Evolutionary conservation across 1,139 yeast species (phyloP), one percentile per base, ranked within the genome.

Genomic region (Kodamaea fungicola): DNA sequence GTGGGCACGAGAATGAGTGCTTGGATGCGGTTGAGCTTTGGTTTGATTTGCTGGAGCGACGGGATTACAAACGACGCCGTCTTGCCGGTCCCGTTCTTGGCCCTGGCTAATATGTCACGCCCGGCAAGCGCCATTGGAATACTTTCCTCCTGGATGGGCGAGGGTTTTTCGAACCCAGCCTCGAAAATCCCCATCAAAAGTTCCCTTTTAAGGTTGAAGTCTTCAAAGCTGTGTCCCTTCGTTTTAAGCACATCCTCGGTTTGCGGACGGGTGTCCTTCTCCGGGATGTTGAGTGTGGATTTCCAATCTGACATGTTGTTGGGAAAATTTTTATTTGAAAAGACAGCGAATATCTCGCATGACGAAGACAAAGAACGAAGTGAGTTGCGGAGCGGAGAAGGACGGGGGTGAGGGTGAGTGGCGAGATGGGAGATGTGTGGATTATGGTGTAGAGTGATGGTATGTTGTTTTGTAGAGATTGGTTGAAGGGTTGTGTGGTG

Each of bases 31-130:
- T 83, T 78, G 38, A 81, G 54, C 58, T 87, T 86, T 37, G 97
- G 92, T 63, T 90, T 87, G 45, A 86, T 73, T 55, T 80, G 81
- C 61, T 88, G 95, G 52, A 88, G 75, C 32, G 90, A 76, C 28
- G 97, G 96, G 52, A 88, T 87, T 34, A 84, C 83, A 61, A 92
- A 92, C 7, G 98, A 95, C 2, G 97, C 98, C 6, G 98, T 92
- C 61, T 92, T 92, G 52, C 98, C 98, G 1, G 98, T 92, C 49
- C 98, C 98, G 62, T 94, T 94, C 62, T 92, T 94, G 34, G 99
- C 98, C 67, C 98, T 80, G 10, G 99, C 99, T 49, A 92, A 76
- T 45, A 94, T 86, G 64, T 92, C 98, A 67, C 96, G 81, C 36
- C 98, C 97, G 34, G 95, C 84, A 37, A 92, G 74, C 1, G 97